phyloP scores from a whole-genome alignment of 345 rosid species.

The Euphorbia peplus region DNA sequence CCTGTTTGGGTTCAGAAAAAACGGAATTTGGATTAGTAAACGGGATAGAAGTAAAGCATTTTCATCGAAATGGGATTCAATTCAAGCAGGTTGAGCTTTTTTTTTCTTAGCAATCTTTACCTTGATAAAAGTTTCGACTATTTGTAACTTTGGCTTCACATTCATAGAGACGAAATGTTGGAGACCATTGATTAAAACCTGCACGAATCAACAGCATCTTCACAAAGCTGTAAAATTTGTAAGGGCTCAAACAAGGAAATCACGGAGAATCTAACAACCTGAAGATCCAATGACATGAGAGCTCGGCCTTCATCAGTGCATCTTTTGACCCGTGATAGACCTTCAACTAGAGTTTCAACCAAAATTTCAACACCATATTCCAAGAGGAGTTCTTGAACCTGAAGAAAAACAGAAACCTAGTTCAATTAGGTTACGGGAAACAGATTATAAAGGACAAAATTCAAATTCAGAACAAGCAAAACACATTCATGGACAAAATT shows the following conservation, averaged over 20 bases:
- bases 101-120: slow-evolving; percentile 40
- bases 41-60: not conserved
- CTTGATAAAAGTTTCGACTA: slow-evolving; percentile 84
- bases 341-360: slow-evolving; percentile 87
- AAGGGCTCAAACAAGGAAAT: not conserved
- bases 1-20: slow-evolving; percentile 43
- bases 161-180: slow-evolving; percentile 72
- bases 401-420: slow-evolving; percentile 12
- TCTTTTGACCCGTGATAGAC: slow-evolving; percentile 84
- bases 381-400: slow-evolving; percentile 77
- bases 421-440: slow-evolving; percentile 5
- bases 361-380: slow-evolving; percentile 86
- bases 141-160: slow-evolving; percentile 73
- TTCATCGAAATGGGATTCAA: not conserved
- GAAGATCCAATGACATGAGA: slow-evolving; percentile 92
- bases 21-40: slow-evolving; percentile 1
- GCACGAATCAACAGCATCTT: slow-evolving; percentile 14
- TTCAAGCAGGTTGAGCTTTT: not conserved
- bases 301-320: slow-evolving; percentile 95
- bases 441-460: not conserved
- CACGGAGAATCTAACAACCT: slow-evolving; percentile 42
- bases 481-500: not conserved
- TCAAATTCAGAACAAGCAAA: not conserved
- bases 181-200: slow-evolving; percentile 90
- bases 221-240: not conserved